These are phyloP conservation scores for Podaxis sp. DNA, from an alignment of 768 basidiomycete genomes.

Conservation along the genomic window DNA sequence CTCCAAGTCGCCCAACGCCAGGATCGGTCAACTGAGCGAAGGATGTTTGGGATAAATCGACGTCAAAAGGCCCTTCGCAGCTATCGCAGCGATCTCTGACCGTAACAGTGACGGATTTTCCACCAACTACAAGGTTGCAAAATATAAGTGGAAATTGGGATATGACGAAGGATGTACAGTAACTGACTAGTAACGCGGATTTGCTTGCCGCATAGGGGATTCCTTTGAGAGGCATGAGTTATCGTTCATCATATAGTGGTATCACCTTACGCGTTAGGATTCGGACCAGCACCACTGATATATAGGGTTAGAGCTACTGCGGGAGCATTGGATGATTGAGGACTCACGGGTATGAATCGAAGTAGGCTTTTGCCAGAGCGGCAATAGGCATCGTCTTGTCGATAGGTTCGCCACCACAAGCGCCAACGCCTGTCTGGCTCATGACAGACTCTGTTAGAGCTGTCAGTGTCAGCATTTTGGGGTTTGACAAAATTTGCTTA, in stretches of 20 bases:
- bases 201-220: conserved; percentile 7
- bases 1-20: background rate
- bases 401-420: background rate
- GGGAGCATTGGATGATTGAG: background rate
- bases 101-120: background rate
- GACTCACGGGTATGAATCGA: conserved; percentile 6
- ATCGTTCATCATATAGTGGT: background rate
- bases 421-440: background rate
- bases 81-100: background rate
- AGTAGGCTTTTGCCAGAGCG: conserved; percentile 1
- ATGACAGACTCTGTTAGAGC: background rate
- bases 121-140: background rate
- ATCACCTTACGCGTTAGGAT: background rate
- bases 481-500: background rate
- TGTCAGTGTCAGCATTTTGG: background rate
- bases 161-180: background rate
- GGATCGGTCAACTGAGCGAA: background rate
- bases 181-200: background rate
- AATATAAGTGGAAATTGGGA: background rate
- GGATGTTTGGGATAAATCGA: background rate
- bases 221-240: background rate
- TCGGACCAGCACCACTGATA: background rate
- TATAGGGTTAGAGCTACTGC: background rate
- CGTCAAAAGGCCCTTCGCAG: background rate
- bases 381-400: conserved; percentile 1